Evolutionary conservation across 2,329 filamentous ascomycete genomes (phyloP), one percentile per base, ranked within the genome.

Genomic region (Aulographum hederae): DNA sequence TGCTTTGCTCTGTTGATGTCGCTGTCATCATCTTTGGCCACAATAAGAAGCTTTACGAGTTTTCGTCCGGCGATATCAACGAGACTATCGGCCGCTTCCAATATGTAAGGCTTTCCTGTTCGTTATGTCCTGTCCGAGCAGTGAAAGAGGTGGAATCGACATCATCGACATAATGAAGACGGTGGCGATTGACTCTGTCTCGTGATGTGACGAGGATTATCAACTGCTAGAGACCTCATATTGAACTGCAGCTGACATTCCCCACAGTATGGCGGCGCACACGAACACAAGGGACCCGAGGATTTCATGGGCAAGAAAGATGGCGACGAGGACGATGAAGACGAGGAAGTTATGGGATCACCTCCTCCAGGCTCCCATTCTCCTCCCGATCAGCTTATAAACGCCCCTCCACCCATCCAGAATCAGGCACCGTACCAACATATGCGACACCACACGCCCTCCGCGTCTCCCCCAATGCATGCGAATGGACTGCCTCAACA

Each of bases 41-140:
- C 59, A 98, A 98, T 58, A 98, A 95, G 67, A 95, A 95, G 61
- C 68, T 98, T 17, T 94, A 95, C 57, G 84, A 98, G 56, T 98
- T 93, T 54, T 95, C 85, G 10, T 95, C 86, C 13, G 66, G 73
- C 44, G 82, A 94, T 53, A 93, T 98, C 69, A 77, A 77, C 52
- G 82, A 94, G 41, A 79, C 91, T 31, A 73, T 98, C 42, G 69
- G 70, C 32, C 71, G 82, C 51, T 91, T 93, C 51, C 76, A 84
- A 71, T 93, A 85, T 56, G 86, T 94, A 63, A 46, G 82, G 70
- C n/a, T n/a, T n/a, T n/a, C n/a, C n/a, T 32, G 17, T 32, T 16
- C 18, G 17, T 17, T 16, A 27, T 33, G 26, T 34, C 28, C 14
- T 28, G 29, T 35, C 40, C 33, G 37, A 30, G 29, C 26, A 11